Base-by-base conservation (phyloP, 176 grass and related monocot species). In the Areca catechu region DNA sequence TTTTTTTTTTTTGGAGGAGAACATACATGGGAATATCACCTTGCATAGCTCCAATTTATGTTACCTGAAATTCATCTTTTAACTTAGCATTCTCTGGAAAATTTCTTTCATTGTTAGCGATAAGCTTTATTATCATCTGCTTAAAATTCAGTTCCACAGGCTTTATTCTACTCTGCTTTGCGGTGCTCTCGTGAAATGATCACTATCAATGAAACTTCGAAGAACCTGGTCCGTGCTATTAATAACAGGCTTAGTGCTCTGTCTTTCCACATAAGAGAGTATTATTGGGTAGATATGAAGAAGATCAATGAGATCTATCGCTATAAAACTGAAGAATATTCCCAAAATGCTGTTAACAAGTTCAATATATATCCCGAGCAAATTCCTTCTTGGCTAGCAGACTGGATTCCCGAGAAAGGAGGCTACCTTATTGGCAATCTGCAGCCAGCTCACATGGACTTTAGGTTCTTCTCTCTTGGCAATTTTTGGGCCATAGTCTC, bases 401-500 rank as follows among this genome's bases (percentile, higher is more conserved):
- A 67, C 20, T 67, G 65, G 65, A 55, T 67, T 67, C 65, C 65
- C 43, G 51, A 54, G 6, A 67, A 54, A 55, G 65, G 65, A 20
- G 65, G 65, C 18, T 73, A 61, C 51, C 61, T 62, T 25, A 54
- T 58, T 49, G 77, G 78, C 2, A 81, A 81, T 62, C 65, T 81
- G 34, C 78, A 81, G 57, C 78, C 71, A 16, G 78, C 71, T 30
- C 78, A 81, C 61, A 81, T 81, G 78, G 78, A 81, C 51, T 81
- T 81, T 50, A 69, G 78, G 64, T 81, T 81, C 54, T 73, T 79
- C 58, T 69, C 78, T 28, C 71, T 81, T 20, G 78, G 78, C 16
- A 81, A 75, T 50, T 52, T 81, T 15, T 81, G 71, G 78, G 78
- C 78, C 16, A 75, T 81, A 22, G 50, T 63, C 28, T 81, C 78